Base-by-base conservation (phyloP, 106 monocot species). In the Phalaenopsis equestris region DNA sequence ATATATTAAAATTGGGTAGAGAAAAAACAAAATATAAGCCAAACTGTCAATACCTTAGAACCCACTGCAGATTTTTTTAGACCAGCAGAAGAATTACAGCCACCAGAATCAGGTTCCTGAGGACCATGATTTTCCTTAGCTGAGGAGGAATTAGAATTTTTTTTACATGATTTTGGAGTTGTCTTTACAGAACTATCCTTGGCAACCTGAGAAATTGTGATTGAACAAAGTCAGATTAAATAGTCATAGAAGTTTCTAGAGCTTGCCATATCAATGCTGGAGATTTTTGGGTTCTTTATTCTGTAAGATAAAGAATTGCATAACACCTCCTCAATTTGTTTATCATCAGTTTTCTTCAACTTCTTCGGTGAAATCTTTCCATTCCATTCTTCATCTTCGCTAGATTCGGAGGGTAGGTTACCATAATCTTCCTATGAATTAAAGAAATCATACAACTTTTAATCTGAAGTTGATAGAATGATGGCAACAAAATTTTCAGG, bases 341-440 rank as follows among this genome's bases (percentile, higher is more conserved):
- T 18, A 8, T 24, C 36, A 15, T 18, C 81, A 67, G 48, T 61
- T 82, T 80, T 79, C 56, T 80, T 89, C 18, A 55, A 52, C 79
- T 87, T 88, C 77, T 85, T 84, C 52, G 68, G 49, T 48, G 78
- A 82, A 64, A 41, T 81, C 73, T 55, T 84, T 10, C 77, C 84
- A 74, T 73, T 49, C 90, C 89, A 91, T 17, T 89, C 91, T 82
- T 93, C 95, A 88, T 93, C 93, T 42, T 93, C 88, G 79, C 90
- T 91, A 56, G 96, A 85, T 80, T 83, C 86, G 46, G 93, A 91
- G 79, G 87, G 89, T 65, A 39, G 39, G 48, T 91, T 85, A 45
- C 88, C 91, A 87, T 91, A 89, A 30, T 84, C 43, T 82, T 93
- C 95, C 95, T 93, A 76, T 84, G 78, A 85, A 78, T 78, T 41